A percentile compares a stretch with the other conserved stretches of the same genome.
These are phyloP conservation scores for Yamadazyma diospyri DNA, from an alignment of 1,139 yeast species.

Conservation along the genomic window DNA sequence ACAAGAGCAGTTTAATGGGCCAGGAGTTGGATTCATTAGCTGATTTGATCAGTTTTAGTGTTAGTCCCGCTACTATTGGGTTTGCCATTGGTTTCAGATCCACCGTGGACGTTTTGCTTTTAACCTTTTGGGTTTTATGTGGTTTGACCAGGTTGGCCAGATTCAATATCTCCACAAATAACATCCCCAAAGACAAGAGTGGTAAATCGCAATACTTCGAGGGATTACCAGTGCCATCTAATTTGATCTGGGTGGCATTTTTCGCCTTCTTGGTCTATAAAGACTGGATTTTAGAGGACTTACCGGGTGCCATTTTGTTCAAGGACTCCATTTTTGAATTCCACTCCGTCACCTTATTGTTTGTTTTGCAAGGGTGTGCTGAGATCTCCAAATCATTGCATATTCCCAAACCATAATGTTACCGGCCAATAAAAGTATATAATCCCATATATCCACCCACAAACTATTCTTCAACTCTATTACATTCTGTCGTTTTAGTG, in stretches of 20 bases:
- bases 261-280: slow-evolving; percentile 66
- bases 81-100: slow-evolving; percentile 87
- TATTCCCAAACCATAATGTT: slow-evolving; percentile 79
- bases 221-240: slow-evolving; percentile 94
- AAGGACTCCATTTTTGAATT: slow-evolving; percentile 60
- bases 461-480: too few species aligned
- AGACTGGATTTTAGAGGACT: slow-evolving; percentile 40
- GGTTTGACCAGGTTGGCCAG: slow-evolving; percentile 93
- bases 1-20: slow-evolving; percentile 91
- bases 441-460: slow-evolving; percentile 2
- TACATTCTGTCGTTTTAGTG: too few species aligned
- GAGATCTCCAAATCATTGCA: slow-evolving; percentile 88
- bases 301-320: slow-evolving; percentile 67
- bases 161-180: slow-evolving; percentile 89
- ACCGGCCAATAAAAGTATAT: not conserved
- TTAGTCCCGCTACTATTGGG: slow-evolving; percentile 90
- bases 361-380: slow-evolving; percentile 79
- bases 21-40: slow-evolving; percentile 97
- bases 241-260: slow-evolving; percentile 65
- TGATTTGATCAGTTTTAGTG: slow-evolving; percentile 88
- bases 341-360: slow-evolving; percentile 66
- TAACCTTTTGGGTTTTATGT: slow-evolving; percentile 85
- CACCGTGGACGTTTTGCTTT: slow-evolving; percentile 70
- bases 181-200: slow-evolving; percentile 79
- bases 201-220: slow-evolving; percentile 87